Evolutionary conservation across 768 basidiomycete species (phyloP), one percentile per base, ranked within the genome.

Genomic region (Hericium rajendrae): DNA sequence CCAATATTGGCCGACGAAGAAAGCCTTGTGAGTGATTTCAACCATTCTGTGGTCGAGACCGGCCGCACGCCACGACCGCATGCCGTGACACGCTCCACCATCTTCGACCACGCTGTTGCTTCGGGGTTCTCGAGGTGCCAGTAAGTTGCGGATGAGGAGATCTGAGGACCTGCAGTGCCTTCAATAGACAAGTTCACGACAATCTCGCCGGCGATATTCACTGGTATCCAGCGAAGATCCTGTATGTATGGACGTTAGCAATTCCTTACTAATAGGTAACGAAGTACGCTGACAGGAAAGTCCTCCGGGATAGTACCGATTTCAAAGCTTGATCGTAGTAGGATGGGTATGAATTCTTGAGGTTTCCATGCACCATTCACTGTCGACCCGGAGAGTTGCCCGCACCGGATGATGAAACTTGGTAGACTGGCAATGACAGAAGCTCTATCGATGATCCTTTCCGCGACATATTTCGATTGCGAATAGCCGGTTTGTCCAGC

Each of bases 381-480:
- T 3, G 43, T 46, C 43, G 43, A 46, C n/a, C 43, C 43, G 16
- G 43, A 46, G 43, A 46, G 43, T 18, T 46, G 43, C n/a, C 43
- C 43, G 16, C 43, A 46, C 2, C 43, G 43, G 6, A 46, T 20
- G 6, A 46, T 15, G 5, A n/a, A 18, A 9, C 18, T 5, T 2
- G n/a, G 43, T 6, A 46, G 43, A 18, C 43, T 18, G 4, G 43
- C 20, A 2, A 20, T 18, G 16, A 11, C 18, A n/a, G 43, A 18
- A 15, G 43, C 43, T n/a, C 6, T n/a, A 5, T 46, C 43, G 43
- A 46, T 46, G 43, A 46, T 46, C 1, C 43, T 18, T n/a, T 46
- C 43, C 8, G 43, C 43, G 11, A 46, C 43, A 5, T 18, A 46
- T 18, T 46, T 46, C 18, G 43, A n/a, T n/a, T 46, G 43, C 2